Conservation (phyloP, 352 stramenopile species). For the Phytopythium vexans region DNA sequence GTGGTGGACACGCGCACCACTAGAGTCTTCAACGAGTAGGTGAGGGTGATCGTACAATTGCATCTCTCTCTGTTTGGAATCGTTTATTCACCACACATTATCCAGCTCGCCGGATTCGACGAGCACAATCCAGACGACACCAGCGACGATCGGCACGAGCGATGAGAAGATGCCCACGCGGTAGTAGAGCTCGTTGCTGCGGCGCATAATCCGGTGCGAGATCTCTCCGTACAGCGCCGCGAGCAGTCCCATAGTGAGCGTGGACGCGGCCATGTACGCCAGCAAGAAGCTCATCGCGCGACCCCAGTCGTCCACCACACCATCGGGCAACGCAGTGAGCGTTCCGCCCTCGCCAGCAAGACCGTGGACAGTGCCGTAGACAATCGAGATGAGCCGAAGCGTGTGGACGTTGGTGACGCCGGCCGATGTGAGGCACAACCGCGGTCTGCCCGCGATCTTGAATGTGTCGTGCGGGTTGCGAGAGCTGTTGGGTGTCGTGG, state of each 20-base stretch:
- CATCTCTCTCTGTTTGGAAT: not conserved
- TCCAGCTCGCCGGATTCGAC: conserved; percentile 7
- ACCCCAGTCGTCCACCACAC: conserved; percentile 41
- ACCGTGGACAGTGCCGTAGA: conserved; percentile 70
- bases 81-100: conserved; percentile 16
- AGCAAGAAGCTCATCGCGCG: not conserved
- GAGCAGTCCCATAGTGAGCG: not conserved
- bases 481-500: conserved; percentile 17
- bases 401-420: conserved; percentile 40
- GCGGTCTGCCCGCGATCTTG: conserved; percentile 23
- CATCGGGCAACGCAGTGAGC: conserved; percentile 70
- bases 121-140: not conserved
- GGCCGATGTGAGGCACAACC: conserved; percentile 20
- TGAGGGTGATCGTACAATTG: not conserved
- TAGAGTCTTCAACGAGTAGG: not conserved
- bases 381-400: conserved; percentile 28
- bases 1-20: not conserved
- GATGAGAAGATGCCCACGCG: not conserved
- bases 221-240: not conserved
- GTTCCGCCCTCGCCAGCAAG: conserved; percentile 45
- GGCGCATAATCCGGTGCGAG: not conserved
- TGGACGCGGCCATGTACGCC: not conserved
- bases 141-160: not conserved
- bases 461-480: conserved; percentile 14
- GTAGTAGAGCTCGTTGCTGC: not conserved